Conservation (phyloP, 169 alveolate genomes). For the Plasmodium vivax region DNA sequence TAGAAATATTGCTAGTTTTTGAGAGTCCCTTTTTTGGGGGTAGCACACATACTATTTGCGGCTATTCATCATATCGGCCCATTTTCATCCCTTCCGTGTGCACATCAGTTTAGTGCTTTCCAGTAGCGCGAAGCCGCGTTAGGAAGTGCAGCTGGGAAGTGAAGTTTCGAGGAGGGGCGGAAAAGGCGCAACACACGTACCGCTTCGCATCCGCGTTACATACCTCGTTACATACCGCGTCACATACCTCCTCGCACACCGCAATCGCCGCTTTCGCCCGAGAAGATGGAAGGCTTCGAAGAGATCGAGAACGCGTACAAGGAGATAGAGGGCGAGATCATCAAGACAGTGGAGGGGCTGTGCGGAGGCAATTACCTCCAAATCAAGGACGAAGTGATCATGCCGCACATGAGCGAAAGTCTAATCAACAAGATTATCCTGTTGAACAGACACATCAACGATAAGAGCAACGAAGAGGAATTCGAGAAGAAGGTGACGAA, state of each 20-base stretch:
- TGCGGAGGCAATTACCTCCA: slow-evolving; percentile 51
- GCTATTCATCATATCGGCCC: background rate
- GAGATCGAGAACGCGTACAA: slow-evolving; percentile 62
- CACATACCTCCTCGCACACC: background rate
- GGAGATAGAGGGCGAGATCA: slow-evolving; percentile 67
- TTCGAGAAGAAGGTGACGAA: slow-evolving; percentile 64
- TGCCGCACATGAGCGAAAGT: slow-evolving; percentile 68
- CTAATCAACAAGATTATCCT: slow-evolving; percentile 45
- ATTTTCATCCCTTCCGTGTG: background rate
- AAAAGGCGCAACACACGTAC: background rate
- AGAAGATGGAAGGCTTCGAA: slow-evolving; percentile 53
- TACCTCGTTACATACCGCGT: background rate
- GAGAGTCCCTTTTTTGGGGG: background rate
- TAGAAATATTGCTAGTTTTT: background rate
- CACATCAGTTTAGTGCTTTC: background rate
- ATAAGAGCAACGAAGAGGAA: slow-evolving; percentile 56
- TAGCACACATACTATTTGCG: background rate
- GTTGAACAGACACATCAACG: slow-evolving; percentile 60
- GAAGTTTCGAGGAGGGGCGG: background rate
- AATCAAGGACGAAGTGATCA: slow-evolving; percentile 60
- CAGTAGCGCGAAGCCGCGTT: background rate
- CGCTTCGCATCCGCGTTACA: background rate
- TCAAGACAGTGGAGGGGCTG: slow-evolving; percentile 28
- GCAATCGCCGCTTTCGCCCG: background rate
- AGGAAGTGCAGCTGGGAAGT: background rate